These are phyloP conservation scores for Sugiyamaella americana DNA, from an alignment of 805 yeast species.

Conservation along the genomic window DNA sequence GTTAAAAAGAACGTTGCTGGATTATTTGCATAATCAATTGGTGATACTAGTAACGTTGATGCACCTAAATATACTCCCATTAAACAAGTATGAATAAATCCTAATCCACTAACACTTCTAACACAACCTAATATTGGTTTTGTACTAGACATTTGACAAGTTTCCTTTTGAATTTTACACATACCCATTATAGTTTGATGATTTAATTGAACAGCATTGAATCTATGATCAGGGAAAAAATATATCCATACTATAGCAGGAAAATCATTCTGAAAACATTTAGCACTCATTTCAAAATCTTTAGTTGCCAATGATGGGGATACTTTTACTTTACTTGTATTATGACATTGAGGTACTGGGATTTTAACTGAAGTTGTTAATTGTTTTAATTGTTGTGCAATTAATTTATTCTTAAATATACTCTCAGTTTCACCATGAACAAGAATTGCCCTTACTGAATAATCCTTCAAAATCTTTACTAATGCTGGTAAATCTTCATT, in stretches of 20 bases:
- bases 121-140: slow-evolving; percentile 81
- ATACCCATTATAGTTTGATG: slow-evolving; percentile 64
- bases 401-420: slow-evolving; percentile 60
- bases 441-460: slow-evolving; percentile 62
- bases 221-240: slow-evolving; percentile 65
- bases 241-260: slow-evolving; percentile 60
- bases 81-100: slow-evolving; percentile 78
- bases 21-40: slow-evolving; percentile 66
- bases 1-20: slow-evolving; percentile 68
- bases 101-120: slow-evolving; percentile 76
- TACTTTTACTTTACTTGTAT: slow-evolving; percentile 54
- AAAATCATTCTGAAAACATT: slow-evolving; percentile 35
- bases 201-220: slow-evolving; percentile 49
- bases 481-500: slow-evolving; percentile 71
- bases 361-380: slow-evolving; percentile 28
- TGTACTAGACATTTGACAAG: slow-evolving; percentile 71
- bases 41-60: slow-evolving; percentile 73
- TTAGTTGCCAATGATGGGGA: slow-evolving; percentile 25
- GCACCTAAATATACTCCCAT: slow-evolving; percentile 85
- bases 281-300: slow-evolving; percentile 20
- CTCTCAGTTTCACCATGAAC: slow-evolving; percentile 73
- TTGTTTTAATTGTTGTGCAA: slow-evolving; percentile 53
- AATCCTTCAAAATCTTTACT: slow-evolving; percentile 60
- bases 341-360: slow-evolving; percentile 49
- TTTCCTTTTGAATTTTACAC: slow-evolving; percentile 86